Base-by-base conservation (phyloP, 108 stramenopile genomes). In the Nitzschia putrida region DNA sequence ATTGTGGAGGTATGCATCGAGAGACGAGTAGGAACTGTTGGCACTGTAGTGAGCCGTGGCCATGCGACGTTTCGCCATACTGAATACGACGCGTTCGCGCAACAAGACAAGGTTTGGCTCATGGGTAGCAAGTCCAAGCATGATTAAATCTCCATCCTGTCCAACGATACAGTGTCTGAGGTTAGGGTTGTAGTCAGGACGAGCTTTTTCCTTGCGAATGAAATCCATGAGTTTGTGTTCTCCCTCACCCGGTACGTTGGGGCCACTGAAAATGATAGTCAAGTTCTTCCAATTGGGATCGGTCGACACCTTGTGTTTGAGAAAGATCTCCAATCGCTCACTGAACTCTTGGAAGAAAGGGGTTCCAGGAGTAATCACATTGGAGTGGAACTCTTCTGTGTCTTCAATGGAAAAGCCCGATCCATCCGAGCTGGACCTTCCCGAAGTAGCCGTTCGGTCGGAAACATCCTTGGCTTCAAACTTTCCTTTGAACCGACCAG, bases 161-260 rank as follows among this genome's bases (percentile, higher is more conserved):
- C 99, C 99, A 81, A 95, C 95, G 63, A 99, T 90, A 79, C 97
- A 98, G 83, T 99, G 99, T 3, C 95, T 78, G 16, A 91, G 80
- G 79, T 97, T 97, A 18, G 97, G 93, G 74, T 95, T 70, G 70
- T 94, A 94, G 61, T 81, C 85, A 13, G 83, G 80, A 44, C 80
- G 72, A 51, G 66, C 61, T 55, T 85, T 80, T 69, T 91, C 80
- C 57, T 83, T 78, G 7, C 97, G 85, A 42, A 97, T 94, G 68
- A 96, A 98, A 38, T 98, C 88, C 99, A 99, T 98, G 54, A 99
- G 97, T 79, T 99, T 99, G 84, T 99, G 99, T 83, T 98, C 98
- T 26, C 99, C 99, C 72, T 98, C 98, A 3, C 99, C 98, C 7
- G 99, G 99, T 13, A 98, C 97, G 50, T 99, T 92, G n/a, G 96